Percentiles rank a stretch among this genome's conserved stretches.
phyloP scores from a whole-genome alignment of 257 asterid species.

The Solanum pimpinellifolium region DNA sequence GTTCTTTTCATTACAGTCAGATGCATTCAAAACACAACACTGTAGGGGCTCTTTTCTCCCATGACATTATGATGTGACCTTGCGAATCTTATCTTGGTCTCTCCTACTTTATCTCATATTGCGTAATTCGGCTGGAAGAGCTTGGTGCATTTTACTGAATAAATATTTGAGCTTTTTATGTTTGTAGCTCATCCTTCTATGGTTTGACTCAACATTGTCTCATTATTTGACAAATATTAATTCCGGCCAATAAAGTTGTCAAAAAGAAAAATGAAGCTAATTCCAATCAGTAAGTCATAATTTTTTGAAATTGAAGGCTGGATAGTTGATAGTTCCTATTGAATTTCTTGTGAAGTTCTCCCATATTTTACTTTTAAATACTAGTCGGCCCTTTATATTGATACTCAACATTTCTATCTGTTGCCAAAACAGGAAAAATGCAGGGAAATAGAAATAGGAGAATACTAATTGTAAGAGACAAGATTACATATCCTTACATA shows the following conservation, averaged over 20 bases:
- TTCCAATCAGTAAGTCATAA: background rate
- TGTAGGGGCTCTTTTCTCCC: background rate
- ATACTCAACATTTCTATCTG: background rate
- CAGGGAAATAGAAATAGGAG: background rate
- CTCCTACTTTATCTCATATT: background rate
- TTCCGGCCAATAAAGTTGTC: background rate
- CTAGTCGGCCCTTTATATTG: background rate
- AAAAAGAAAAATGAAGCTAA: background rate
- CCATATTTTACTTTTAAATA: background rate
- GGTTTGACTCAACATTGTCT: background rate
- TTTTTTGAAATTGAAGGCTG: background rate
- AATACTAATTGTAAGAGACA: background rate
- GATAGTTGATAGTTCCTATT: background rate
- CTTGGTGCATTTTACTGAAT: background rate
- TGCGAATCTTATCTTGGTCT: background rate
- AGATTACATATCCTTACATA: background rate
- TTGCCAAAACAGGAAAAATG: background rate
- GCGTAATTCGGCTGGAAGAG: background rate
- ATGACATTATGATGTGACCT: background rate
- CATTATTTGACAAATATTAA: background rate
- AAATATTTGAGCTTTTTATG: background rate
- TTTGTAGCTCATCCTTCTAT: background rate
- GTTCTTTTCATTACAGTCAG: background rate
- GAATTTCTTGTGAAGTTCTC: background rate
- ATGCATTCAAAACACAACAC: background rate